Percentiles rank a stretch among this genome's conserved stretches.
phyloP scores from a whole-genome alignment of 805 yeast genomes.

The Wickerhamomyces mucosus region DNA sequence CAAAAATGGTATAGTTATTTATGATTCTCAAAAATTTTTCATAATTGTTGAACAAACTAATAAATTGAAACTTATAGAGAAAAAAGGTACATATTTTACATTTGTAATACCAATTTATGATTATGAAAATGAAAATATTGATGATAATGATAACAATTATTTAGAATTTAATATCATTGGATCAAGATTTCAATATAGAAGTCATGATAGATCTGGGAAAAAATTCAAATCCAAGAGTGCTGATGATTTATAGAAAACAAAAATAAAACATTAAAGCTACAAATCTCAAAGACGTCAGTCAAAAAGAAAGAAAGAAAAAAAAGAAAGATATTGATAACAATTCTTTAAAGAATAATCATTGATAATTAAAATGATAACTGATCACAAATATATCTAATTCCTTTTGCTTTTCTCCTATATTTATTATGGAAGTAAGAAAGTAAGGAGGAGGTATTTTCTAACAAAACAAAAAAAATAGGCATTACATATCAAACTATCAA shows the following conservation, averaged over 20 bases:
- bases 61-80: slow-evolving; percentile 49
- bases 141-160: slow-evolving; percentile 25
- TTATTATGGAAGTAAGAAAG: no score
- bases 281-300: background rate
- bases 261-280: background rate
- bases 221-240: slow-evolving; percentile 79
- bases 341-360: background rate
- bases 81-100: slow-evolving; percentile 55
- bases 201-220: slow-evolving; percentile 73
- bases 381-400: background rate
- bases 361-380: background rate
- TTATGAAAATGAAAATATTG: slow-evolving; percentile 8
- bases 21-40: slow-evolving; percentile 75
- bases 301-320: background rate
- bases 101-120: slow-evolving; percentile 32
- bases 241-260: slow-evolving; percentile 33
- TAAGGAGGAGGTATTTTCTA: background rate
- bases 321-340: background rate
- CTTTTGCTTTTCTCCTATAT: no score
- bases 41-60: slow-evolving; percentile 39
- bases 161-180: slow-evolving; percentile 66
- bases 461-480: no score
- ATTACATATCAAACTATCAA: no score
- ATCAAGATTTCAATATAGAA: slow-evolving; percentile 63
- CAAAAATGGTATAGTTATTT: slow-evolving; percentile 61